These are phyloP conservation scores for Fusarium sp. DNA, from an alignment of 2,329 filamentous ascomycete species.

Conservation along the genomic window DNA sequence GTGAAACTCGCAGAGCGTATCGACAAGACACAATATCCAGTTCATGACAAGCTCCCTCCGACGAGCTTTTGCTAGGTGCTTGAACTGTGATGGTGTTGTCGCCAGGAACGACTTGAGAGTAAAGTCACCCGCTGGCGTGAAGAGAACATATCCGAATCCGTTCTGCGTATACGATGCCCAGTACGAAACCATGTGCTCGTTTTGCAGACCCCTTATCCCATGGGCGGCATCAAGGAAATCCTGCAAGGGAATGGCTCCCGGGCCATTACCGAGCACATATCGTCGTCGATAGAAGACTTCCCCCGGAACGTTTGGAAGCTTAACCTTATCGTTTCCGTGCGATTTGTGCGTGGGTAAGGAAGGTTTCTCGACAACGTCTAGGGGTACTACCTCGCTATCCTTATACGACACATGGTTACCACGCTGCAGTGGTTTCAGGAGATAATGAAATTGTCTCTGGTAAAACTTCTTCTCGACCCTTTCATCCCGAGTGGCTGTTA, in stretches of 20 bases:
- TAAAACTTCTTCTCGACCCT: slow-evolving; percentile 77
- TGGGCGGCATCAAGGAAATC: slow-evolving; percentile 74
- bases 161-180: slow-evolving; percentile 79
- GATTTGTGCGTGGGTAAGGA: slow-evolving; percentile 56
- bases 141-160: slow-evolving; percentile 73
- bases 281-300: slow-evolving; percentile 69
- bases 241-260: slow-evolving; percentile 61
- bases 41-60: slow-evolving; percentile 73
- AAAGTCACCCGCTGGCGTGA: slow-evolving; percentile 75
- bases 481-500: slow-evolving; percentile 71
- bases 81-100: slow-evolving; percentile 71
- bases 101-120: slow-evolving; percentile 76
- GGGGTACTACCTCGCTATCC: slow-evolving; percentile 76
- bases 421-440: slow-evolving; percentile 72
- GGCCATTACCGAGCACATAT: slow-evolving; percentile 63
- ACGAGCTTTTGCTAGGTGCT: slow-evolving; percentile 71
- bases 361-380: slow-evolving; percentile 74
- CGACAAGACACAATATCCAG: slow-evolving; percentile 80
- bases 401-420: slow-evolving; percentile 74
- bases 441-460: slow-evolving; percentile 76
- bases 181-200: slow-evolving; percentile 77
- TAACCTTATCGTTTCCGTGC: slow-evolving; percentile 68
- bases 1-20: slow-evolving; percentile 77
- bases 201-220: slow-evolving; percentile 69
- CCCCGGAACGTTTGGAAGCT: slow-evolving; percentile 72